These are phyloP conservation scores for Elsinoe perseae DNA, from an alignment of 2,329 filamentous ascomycete genomes.

Conservation along the genomic window DNA sequence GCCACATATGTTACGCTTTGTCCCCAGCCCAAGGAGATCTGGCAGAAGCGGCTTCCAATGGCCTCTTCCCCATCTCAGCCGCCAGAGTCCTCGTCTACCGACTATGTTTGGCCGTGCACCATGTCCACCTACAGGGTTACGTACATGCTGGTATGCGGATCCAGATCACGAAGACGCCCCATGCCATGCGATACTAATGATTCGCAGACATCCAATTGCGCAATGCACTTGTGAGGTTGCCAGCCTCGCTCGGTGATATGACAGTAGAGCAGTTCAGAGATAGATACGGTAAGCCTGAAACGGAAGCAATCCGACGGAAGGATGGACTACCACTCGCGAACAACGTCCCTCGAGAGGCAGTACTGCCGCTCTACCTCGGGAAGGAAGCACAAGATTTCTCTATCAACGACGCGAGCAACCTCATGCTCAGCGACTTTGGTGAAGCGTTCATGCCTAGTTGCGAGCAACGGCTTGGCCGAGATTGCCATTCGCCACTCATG, in stretches of 20 bases:
- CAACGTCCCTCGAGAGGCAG: background rate
- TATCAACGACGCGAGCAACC: background rate
- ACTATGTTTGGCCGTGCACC: background rate
- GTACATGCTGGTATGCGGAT: background rate
- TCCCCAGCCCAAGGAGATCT: background rate
- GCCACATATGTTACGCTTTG: background rate
- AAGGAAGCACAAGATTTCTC: background rate
- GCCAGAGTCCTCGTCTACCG: background rate
- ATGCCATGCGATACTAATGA: background rate
- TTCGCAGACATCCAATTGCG: background rate
- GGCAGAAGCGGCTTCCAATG: background rate
- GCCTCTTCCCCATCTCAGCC: background rate
- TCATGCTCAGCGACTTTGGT: slow-evolving; percentile 4
- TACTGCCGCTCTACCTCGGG: background rate
- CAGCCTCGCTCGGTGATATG: background rate
- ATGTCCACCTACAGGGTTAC: background rate
- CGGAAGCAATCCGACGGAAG: background rate
- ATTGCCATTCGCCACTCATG: background rate
- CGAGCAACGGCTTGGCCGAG: background rate
- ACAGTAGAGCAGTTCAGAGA: background rate
- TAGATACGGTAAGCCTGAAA: background rate
- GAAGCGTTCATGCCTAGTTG: background rate
- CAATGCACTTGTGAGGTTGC: background rate
- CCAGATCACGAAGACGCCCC: too few relatives aligned
- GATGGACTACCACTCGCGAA: background rate